phyloP scores from a whole-genome alignment of 2,329 filamentous ascomycete genomes.

The Plectosphaerella cucumerina region DNA sequence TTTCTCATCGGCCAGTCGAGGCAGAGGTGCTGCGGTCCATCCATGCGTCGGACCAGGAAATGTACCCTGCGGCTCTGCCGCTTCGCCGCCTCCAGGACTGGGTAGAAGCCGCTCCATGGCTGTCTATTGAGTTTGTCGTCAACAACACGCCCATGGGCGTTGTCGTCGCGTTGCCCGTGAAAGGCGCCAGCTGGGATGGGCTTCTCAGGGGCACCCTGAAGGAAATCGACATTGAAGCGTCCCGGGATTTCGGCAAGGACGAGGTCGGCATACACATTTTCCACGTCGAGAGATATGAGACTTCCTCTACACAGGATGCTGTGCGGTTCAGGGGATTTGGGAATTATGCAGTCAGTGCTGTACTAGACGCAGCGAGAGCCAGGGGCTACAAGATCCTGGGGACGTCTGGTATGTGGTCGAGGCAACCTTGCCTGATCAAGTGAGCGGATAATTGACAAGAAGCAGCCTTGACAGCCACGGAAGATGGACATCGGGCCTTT shows the following conservation, averaged over 20 bases:
- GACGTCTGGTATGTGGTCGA: background rate
- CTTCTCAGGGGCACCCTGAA: slow-evolving; percentile 22
- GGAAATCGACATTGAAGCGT: slow-evolving; percentile 20
- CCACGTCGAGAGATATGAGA: slow-evolving; percentile 25
- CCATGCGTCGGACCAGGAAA: slow-evolving; percentile 24
- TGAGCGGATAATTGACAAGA: too few relatives aligned
- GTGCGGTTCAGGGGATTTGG: slow-evolving; percentile 15
- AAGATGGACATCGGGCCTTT: slow-evolving; percentile 20
- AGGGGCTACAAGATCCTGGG: background rate
- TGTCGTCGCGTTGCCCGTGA: slow-evolving; percentile 25
- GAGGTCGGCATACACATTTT: slow-evolving; percentile 29
- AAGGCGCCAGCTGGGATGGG: slow-evolving; percentile 18
- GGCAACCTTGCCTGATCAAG: background rate
- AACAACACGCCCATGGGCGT: slow-evolving; percentile 15
- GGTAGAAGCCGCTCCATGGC: slow-evolving; percentile 19
- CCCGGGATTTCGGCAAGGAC: slow-evolving; percentile 2
- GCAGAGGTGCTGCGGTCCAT: slow-evolving; percentile 14
- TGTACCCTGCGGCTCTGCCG: slow-evolving; percentile 29
- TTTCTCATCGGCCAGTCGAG: slow-evolving; percentile 7
- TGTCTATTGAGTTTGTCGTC: slow-evolving; percentile 19
- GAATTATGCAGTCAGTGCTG: slow-evolving; percentile 15
- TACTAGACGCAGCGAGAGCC: slow-evolving; percentile 8
- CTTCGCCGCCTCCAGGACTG: slow-evolving; percentile 22
- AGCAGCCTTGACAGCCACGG: slow-evolving; percentile 24
- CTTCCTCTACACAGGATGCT: too few relatives aligned